Conservation (phyloP, 1,284 basidiomycete species). For the Megacollybia platyphylla region DNA sequence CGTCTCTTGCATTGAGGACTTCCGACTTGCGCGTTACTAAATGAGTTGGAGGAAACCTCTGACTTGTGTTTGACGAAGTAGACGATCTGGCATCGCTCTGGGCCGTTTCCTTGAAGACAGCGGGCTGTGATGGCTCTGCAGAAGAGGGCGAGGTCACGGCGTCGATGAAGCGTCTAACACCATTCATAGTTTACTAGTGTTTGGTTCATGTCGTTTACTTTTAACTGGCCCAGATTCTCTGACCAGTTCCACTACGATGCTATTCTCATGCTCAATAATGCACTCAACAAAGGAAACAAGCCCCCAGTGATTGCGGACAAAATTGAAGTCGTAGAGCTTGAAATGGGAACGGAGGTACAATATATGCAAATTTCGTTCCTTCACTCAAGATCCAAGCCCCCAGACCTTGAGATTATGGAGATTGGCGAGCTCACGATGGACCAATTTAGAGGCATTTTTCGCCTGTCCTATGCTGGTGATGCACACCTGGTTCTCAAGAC, state of each 20-base stretch:
- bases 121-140: neutral
- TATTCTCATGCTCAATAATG: constrained; percentile 86
- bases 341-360: constrained; percentile 91
- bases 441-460: constrained; percentile 95
- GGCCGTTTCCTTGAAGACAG: constrained; percentile 4
- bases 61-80: constrained; percentile 1
- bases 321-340: constrained; percentile 94
- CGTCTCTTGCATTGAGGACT: constrained; percentile 48
- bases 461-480: constrained; percentile 91
- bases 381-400: constrained; percentile 47
- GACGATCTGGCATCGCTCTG: neutral
- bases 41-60: neutral
- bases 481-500: constrained; percentile 94
- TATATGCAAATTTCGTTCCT: neutral
- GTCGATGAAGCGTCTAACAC: neutral
- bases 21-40: constrained; percentile 17
- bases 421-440: constrained; percentile 95
- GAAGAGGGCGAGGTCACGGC: neutral
- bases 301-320: constrained; percentile 95
- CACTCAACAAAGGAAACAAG: constrained; percentile 95
- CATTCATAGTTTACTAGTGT: neutral
- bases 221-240: constrained; percentile 96
- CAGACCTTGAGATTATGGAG: constrained; percentile 93
- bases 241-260: constrained; percentile 91
- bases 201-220: constrained; percentile 82